These are phyloP conservation scores for Acmispon strigosus DNA, from an alignment of 306 rosid genomes.

Conservation along the genomic window DNA sequence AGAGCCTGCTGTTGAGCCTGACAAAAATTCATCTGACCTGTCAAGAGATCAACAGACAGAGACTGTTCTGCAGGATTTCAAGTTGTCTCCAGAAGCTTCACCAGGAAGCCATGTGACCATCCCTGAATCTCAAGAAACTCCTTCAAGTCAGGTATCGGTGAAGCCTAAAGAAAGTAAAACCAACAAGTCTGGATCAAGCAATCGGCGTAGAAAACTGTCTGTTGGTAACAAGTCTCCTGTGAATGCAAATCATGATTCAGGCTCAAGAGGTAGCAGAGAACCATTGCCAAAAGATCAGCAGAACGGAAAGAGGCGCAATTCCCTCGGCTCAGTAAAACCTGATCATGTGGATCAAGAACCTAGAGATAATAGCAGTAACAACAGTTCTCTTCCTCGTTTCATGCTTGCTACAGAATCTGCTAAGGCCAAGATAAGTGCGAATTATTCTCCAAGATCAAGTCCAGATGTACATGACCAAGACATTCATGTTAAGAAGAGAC, in stretches of 20 bases:
- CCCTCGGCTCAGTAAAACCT: slow-evolving; percentile 59
- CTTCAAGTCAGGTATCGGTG: slow-evolving; percentile 80
- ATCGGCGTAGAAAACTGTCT: slow-evolving; percentile 35
- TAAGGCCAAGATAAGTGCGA: slow-evolving; percentile 73
- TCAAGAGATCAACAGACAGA: slow-evolving; percentile 29
- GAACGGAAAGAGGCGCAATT: slow-evolving; percentile 60
- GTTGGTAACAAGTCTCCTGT: slow-evolving; percentile 59
- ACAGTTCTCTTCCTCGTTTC: slow-evolving; percentile 70
- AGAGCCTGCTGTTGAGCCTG: slow-evolving; percentile 29
- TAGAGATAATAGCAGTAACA: slow-evolving; percentile 48
- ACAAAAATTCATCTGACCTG: slow-evolving; percentile 32
- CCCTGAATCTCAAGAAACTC: slow-evolving; percentile 86
- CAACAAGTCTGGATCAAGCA: slow-evolving; percentile 47
- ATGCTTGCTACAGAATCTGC: slow-evolving; percentile 99
- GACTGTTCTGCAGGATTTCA: slow-evolving; percentile 32
- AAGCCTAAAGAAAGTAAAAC: slow-evolving; percentile 39
- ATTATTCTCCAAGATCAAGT: slow-evolving; percentile 81
- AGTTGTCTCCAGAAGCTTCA: slow-evolving; percentile 62
- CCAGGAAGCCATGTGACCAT: slow-evolving; percentile 67
- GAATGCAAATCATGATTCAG: slow-evolving; percentile 49
- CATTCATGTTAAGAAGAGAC: slow-evolving; percentile 62
- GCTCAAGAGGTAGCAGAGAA: slow-evolving; percentile 49
- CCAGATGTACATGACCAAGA: slow-evolving; percentile 87
- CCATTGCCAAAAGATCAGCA: slow-evolving; percentile 55
- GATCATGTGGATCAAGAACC: slow-evolving; percentile 66